Base-by-base conservation (phyloP, 331 rosid species). In the Cydonia oblonga region DNA sequence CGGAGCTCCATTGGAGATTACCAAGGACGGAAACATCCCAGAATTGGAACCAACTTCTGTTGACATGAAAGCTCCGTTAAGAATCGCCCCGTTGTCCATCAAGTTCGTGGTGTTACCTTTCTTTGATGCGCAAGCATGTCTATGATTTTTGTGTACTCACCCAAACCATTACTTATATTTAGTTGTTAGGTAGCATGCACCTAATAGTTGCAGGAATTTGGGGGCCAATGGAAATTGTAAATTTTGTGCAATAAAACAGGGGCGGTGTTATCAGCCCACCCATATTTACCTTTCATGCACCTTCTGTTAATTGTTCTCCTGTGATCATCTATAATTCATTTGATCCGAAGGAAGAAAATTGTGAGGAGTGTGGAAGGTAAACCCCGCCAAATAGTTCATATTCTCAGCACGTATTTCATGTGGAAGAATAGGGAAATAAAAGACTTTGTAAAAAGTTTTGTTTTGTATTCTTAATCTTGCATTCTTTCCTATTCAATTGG, bases 101-200 rank as follows among this genome's bases (percentile, higher is more conserved):
- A 89, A 92, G 35, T 93, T 93, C 72, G 65, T 91, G 54, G 89
- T 91, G 19, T 81, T 86, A 35, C 96, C 98, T 20, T 88, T 88
- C 85, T 89, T 93, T 79, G 97, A 88, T 83, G 97, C 98, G 75
- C 91, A 90, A 51, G 87, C 85, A 66, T 93, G 98, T 86, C 70
- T 61, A 73, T 79, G 82, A 71, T 58, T 33, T 69, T 61, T 32
- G 74, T 64, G 53, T 64, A 44, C 71, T 56, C 56, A 74, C 32
- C 72, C 59, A 3, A n/a, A 3, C 15, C 2, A 6, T 15, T 20
- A 64, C 69, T 15, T 66, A 56, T 12, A 57, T 38, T 22, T 19
- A 12, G 51, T n/a, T 59, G 81, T 30, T 30, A 19, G 38, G 58
- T 19, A 42, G 71, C 35, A 4, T 30, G 52, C 46, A 57, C 51